These are phyloP conservation scores for Sonneratia caseolaris DNA, from an alignment of 345 rosid genomes.

Conservation along the genomic window DNA sequence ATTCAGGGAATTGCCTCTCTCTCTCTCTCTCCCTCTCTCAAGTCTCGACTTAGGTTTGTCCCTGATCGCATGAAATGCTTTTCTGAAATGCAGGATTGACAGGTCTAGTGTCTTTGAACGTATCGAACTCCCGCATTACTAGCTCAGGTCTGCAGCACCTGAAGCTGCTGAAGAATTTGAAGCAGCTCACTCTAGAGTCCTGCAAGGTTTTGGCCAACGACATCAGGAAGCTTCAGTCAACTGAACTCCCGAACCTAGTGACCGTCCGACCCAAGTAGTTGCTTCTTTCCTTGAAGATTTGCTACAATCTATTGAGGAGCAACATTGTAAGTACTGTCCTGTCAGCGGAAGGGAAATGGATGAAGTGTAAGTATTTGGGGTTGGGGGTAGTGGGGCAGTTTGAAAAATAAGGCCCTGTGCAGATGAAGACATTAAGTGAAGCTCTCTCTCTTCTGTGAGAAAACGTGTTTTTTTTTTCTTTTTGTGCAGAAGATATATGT, in stretches of 20 bases:
- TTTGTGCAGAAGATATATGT: constrained; percentile 13
- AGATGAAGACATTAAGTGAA: constrained; percentile 6
- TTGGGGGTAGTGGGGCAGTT: not conserved
- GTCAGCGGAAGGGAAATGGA: constrained; percentile 2
- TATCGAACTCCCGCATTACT: constrained; percentile 62
- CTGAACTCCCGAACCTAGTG: constrained; percentile 63
- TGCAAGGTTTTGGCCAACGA: constrained; percentile 71
- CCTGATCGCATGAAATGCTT: too few species aligned
- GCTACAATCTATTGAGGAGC: not conserved
- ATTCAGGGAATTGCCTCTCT: too few species aligned
- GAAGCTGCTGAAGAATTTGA: constrained; percentile 64
- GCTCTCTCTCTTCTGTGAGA: constrained; percentile 7
- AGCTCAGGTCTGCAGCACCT: constrained; percentile 55
- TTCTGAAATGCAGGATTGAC: too few species aligned
- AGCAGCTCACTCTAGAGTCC: constrained; percentile 58
- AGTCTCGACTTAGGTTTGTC: too few species aligned
- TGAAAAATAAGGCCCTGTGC: not conserved
- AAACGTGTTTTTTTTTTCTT: not conserved
- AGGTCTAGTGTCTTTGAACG: not conserved
- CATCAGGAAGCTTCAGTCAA: constrained; percentile 60
- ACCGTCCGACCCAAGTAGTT: constrained; percentile 63
- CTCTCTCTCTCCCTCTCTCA: too few species aligned
- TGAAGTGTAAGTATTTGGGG: constrained; percentile 3
- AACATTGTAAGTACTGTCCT: constrained; percentile 10
- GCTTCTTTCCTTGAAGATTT: not conserved